phyloP scores from a whole-genome alignment of 208 protist genomes.

The Trypanosoma boissoni region DNA sequence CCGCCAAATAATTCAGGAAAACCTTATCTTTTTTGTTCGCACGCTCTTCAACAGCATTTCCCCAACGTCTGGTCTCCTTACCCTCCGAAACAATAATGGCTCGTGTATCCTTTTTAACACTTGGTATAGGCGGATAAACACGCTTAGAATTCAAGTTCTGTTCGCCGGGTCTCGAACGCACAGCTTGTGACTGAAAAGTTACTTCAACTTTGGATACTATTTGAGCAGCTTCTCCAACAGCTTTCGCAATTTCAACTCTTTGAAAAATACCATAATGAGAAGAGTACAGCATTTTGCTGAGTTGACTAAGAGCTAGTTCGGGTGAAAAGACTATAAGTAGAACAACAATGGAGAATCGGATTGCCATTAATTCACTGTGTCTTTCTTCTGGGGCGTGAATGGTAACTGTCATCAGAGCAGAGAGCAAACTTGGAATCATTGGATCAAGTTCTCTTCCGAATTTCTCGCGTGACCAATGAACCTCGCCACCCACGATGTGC shows the following conservation, averaged over 20 bases:
- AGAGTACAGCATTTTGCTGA: slow-evolving; percentile 56
- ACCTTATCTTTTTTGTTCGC: slow-evolving; percentile 8
- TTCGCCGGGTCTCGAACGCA: background rate
- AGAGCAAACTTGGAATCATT: slow-evolving; percentile 49
- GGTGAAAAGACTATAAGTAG: slow-evolving; percentile 53
- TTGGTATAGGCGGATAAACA: slow-evolving; percentile 72
- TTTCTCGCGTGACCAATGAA: slow-evolving; percentile 13
- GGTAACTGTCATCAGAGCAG: slow-evolving; percentile 40
- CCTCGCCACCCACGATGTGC: slow-evolving; percentile 8
- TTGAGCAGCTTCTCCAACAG: slow-evolving; percentile 57
- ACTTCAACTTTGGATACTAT: slow-evolving; percentile 40
- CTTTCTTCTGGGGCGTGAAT: slow-evolving; percentile 64
- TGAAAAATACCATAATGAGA: slow-evolving; percentile 66
- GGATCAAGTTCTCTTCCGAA: slow-evolving; percentile 36
- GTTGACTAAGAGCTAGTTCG: slow-evolving; percentile 34
- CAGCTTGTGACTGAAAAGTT: background rate
- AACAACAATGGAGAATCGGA: slow-evolving; percentile 46
- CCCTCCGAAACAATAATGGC: slow-evolving; percentile 50
- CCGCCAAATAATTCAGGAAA: slow-evolving; percentile 37
- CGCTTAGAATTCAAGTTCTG: slow-evolving; percentile 18
- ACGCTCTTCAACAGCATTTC: slow-evolving; percentile 37
- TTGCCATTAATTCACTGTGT: slow-evolving; percentile 32
- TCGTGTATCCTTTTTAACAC: slow-evolving; percentile 3
- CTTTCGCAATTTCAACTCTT: slow-evolving; percentile 51
- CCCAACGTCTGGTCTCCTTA: slow-evolving; percentile 66